Conservation (phyloP, 495 filamentous ascomycete species). For the Tuber microsphaerosporum region DNA sequence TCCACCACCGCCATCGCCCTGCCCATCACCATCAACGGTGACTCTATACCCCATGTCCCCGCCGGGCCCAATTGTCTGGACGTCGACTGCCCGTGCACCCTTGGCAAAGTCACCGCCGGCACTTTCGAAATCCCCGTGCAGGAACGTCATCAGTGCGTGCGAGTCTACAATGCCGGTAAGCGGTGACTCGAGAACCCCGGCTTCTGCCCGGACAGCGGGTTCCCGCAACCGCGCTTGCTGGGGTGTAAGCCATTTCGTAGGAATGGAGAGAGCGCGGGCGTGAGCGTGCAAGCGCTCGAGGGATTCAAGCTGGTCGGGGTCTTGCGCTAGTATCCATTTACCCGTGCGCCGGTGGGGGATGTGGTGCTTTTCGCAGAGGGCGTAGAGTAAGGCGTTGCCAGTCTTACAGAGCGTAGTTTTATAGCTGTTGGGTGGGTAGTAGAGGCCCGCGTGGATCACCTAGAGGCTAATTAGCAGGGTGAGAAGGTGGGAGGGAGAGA, state of each 20-base stretch:
- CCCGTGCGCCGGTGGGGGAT: constrained; percentile 63
- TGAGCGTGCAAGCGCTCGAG: constrained; percentile 61
- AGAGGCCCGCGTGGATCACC: constrained; percentile 94
- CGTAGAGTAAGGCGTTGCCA: constrained; percentile 71
- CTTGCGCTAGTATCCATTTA: constrained; percentile 95
- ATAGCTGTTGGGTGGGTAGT: constrained; percentile 69
- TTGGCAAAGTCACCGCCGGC: constrained; percentile 62
- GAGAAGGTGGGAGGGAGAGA: not conserved
- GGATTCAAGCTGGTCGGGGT: constrained; percentile 56
- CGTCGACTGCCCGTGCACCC: constrained; percentile 56
- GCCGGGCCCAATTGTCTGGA: constrained; percentile 50
- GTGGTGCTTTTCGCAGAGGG: constrained; percentile 57
- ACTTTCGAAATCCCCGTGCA: constrained; percentile 71
- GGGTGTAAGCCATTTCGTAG: constrained; percentile 59
- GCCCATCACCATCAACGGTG: constrained; percentile 27
- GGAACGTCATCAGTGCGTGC: constrained; percentile 71
- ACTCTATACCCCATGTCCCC: constrained; percentile 53
- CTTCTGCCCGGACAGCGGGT: constrained; percentile 62
- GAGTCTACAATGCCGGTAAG: constrained; percentile 87
- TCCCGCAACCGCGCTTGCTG: constrained; percentile 59
- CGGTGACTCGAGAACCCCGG: constrained; percentile 71
- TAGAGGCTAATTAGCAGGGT: constrained; percentile 32
- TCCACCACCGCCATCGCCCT: constrained; percentile 43
- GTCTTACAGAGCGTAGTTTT: constrained; percentile 78
- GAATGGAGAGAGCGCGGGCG: constrained; percentile 60